These are phyloP conservation scores for Atractiella rhizophila DNA, from an alignment of 768 basidiomycete genomes.

Conservation along the genomic window DNA sequence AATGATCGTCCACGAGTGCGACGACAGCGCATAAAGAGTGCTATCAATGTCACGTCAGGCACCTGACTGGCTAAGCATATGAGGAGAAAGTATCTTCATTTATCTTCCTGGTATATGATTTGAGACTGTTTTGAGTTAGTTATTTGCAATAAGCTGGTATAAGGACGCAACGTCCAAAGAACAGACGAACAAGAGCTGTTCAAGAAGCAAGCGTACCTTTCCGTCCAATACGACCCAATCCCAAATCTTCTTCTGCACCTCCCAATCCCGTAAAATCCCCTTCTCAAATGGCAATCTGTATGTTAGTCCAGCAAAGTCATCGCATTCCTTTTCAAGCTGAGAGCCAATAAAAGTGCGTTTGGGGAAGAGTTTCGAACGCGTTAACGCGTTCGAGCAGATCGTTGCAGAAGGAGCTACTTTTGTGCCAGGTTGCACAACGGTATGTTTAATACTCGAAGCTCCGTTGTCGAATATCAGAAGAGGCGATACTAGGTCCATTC, in stretches of 20 bases:
- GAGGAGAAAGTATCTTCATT: no score
- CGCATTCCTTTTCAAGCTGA: constrained; percentile 42
- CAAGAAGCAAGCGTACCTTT: neutral
- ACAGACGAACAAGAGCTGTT: no score
- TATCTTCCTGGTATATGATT: no score
- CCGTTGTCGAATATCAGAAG: constrained; percentile 61
- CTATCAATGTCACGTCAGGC: no score
- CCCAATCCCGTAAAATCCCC: constrained; percentile 85
- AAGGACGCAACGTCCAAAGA: no score
- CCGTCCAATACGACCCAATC: constrained; percentile 46
- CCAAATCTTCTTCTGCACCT: constrained; percentile 82
- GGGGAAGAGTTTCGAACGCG: constrained; percentile 32
- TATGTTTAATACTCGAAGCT: constrained; percentile 44
- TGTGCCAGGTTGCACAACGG: neutral
- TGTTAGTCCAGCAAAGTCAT: constrained; percentile 52
- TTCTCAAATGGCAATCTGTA: constrained; percentile 72
- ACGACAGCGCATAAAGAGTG: no score
- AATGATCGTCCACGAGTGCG: no score
- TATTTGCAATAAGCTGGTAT: no score
- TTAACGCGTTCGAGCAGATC: neutral
- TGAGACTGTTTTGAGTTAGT: no score
- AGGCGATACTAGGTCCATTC: no score
- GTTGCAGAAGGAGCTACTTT: neutral
- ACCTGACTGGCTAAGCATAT: no score
- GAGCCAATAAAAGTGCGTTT: constrained; percentile 73